A percentile compares a stretch with the other conserved stretches of the same genome.
Conservation (phyloP, 1,284 basidiomycete species). For the Cutaneotrichosporon sp. region DNA sequence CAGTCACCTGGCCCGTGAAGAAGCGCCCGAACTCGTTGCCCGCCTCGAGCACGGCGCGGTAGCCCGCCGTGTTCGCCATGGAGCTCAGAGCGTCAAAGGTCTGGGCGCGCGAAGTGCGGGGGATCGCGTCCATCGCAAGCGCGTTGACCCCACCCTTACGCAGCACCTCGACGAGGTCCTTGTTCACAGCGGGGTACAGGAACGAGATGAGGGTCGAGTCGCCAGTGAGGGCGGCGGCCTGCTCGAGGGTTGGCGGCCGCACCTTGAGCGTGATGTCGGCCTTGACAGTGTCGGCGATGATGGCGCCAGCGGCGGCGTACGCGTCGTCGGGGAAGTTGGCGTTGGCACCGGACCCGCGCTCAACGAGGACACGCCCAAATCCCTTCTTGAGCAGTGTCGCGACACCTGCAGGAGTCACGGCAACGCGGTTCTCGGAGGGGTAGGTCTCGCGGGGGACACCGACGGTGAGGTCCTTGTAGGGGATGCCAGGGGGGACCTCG, state of each 20-base stretch:
- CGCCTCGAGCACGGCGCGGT: constrained; percentile 82
- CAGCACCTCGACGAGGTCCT: constrained; percentile 66
- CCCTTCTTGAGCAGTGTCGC: constrained; percentile 75
- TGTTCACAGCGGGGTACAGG: constrained; percentile 77
- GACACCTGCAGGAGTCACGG: constrained; percentile 74
- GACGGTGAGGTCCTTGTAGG: constrained; percentile 71
- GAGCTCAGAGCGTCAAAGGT: constrained; percentile 82
- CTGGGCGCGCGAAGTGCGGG: constrained; percentile 80
- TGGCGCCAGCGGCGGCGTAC: constrained; percentile 72
- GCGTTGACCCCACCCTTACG: constrained; percentile 65
- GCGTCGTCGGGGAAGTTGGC: constrained; percentile 78
- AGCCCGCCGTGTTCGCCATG: constrained; percentile 87
- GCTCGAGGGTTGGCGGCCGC: constrained; percentile 62
- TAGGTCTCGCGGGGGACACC: constrained; percentile 74
- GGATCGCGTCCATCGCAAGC: constrained; percentile 83
- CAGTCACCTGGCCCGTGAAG: constrained; percentile 82
- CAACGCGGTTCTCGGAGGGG: constrained; percentile 73
- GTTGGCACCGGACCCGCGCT: constrained; percentile 66
- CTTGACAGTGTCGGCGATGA: constrained; percentile 61
- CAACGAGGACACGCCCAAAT: constrained; percentile 69
- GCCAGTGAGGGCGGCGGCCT: constrained; percentile 63
- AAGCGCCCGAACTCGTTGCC: constrained; percentile 83
- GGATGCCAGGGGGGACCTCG: constrained; percentile 55
- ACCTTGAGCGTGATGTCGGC: constrained; percentile 78
- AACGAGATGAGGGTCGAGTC: constrained; percentile 80